Base-by-base conservation (phyloP, 371 early-diverging fungal species). In the Choanephora cucurbitarum region DNA sequence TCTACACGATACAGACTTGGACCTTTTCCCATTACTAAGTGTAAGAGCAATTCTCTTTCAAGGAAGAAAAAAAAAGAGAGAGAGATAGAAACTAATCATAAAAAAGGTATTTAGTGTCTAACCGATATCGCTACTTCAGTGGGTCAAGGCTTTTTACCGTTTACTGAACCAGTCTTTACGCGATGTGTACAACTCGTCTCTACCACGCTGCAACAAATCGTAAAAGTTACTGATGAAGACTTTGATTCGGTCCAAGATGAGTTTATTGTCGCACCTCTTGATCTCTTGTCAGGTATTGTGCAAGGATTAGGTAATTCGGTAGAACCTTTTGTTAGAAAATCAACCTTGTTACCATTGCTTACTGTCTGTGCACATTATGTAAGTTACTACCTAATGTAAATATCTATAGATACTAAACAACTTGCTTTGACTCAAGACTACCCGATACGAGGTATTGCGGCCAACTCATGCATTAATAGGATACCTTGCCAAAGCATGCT, bases 381-480 rank as follows among this genome's bases (percentile, higher is more conserved):
- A 75, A 60, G 80, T 65, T 49, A 3, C 50, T n/a, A n/a, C n/a
- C n/a, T n/a, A n/a, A n/a, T n/a, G n/a, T 15, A 13, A 37, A 31
- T 14, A 14, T 3, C 17, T 3, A 39, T 9, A 13, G 15, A 14
- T 13, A 8, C 11, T 37, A 11, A 1, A 8, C 28, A n/a, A 31
- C 7, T 33, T 53, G 17, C 5, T 44, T 42, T 46, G 9, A n/a
- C 8, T 33, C 7, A 41, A 88, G 88, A 92, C 96, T 55, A 63
- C 82, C 0, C 77, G 82, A 11, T 78, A 86, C 11, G 93, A 96
- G 52, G 94, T 98, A 44, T 81, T 92, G 21, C 95, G 95, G 68
- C 91, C 93, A 14, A 90, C 98, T 18, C 95, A 88, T 73, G 97
- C 96, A 5, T 80, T 97, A 18, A 81, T 98, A 22, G 98, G 98